Evolutionary conservation across 768 basidiomycete species (phyloP), one percentile per base, ranked within the genome.

Genomic region (Scleroderma citrinum): DNA sequence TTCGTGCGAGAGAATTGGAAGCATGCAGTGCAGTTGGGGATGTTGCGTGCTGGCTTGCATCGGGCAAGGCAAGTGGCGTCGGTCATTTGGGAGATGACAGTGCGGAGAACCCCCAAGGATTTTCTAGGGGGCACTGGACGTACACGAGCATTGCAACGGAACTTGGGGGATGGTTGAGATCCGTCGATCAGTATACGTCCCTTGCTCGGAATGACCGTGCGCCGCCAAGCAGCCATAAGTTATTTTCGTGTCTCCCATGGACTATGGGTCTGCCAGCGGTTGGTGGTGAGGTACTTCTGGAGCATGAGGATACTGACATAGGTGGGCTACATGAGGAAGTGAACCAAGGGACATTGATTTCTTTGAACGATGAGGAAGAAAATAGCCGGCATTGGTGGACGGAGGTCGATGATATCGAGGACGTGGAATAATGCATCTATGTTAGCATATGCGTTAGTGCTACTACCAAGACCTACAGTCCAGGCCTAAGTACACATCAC

Each of bases 381-480:
- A 63, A 60, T 3, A 65, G 56, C 20, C 59, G 53, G 44, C 70
- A 74, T 8, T 76, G 77, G 17, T 82, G 80, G 79, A 56, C 81
- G 56, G 80, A 80, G 37, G 69, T 65, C 19, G 80, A 83, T 56
- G 80, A 82, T 56, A 83, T 83, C 45, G 78, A 81, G 54, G 75
- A 80, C 21, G 53, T 42, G 30, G 57, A 61, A 11, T 67, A 46
- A 26, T 13, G 32, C 5, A 41, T 19, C 32, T 19, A 24, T n/a
- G 26, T 29, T 29, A 5, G 8, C 26, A n/a, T n/a, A n/a, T n/a
- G n/a, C n/a, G n/a, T 29, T 8, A 29, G 26, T 29, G 26, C 26
- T 29, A n/a, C n/a, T n/a, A n/a, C n/a, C n/a, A n/a, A n/a, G n/a
- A n/a, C n/a, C n/a, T n/a, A n/a, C n/a, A n/a, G n/a, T n/a, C n/a